A percentile compares a stretch with the other conserved stretches of the same genome.
Conservation (phyloP, 768 basidiomycete genomes). For the Lactifluus subvellereus region DNA sequence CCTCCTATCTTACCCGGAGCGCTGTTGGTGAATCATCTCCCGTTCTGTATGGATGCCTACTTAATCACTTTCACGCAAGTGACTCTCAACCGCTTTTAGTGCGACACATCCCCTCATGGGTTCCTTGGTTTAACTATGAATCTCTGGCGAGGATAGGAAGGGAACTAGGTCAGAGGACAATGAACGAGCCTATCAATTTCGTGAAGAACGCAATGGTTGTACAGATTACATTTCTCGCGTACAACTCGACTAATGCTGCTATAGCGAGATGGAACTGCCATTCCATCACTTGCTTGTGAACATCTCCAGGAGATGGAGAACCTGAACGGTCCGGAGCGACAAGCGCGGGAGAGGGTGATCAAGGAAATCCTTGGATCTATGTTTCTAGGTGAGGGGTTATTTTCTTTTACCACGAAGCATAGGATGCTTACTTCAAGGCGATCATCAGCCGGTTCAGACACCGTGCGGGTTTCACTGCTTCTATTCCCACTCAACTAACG, state of each 20-base stretch:
- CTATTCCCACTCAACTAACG: neutral
- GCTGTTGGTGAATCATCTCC: constrained; percentile 7
- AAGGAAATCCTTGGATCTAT: neutral
- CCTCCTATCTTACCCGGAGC: neutral
- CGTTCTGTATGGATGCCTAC: neutral
- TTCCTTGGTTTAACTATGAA: constrained; percentile 8
- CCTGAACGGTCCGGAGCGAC: neutral
- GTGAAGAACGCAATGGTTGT: neutral
- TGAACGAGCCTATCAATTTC: neutral
- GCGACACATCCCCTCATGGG: constrained; percentile 13
- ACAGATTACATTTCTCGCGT: no score
- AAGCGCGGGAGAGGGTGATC: neutral
- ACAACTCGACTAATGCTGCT: neutral
- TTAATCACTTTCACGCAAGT: neutral
- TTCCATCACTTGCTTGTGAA: neutral
- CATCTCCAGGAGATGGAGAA: constrained; percentile 1
- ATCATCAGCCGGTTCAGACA: neutral
- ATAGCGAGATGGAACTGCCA: neutral
- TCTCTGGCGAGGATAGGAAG: neutral
- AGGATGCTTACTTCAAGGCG: neutral
- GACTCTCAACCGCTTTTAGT: neutral
- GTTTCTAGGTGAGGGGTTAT: neutral
- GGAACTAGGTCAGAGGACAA: neutral
- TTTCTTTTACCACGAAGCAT: no score
- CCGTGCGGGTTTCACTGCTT: neutral